phyloP scores from a whole-genome alignment of 768 basidiomycete species.

The Kwoniella sp. region DNA sequence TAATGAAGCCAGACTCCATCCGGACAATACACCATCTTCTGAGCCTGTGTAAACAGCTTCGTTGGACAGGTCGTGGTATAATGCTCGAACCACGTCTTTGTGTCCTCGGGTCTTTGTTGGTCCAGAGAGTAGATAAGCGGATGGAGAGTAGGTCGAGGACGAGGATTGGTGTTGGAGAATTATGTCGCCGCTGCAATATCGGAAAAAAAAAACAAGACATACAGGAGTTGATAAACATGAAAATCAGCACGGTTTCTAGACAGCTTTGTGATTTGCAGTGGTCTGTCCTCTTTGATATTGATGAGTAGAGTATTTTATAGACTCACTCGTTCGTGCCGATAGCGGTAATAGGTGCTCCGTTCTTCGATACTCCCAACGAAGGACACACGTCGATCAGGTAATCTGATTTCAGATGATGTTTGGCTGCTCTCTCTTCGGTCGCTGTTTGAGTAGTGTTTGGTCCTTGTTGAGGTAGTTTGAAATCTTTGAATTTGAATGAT shows the following conservation, averaged over 20 bases:
- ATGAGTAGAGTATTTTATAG: no score
- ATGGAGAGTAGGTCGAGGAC: slow-evolving; percentile 38
- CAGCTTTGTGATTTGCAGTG: not conserved
- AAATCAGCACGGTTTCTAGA: not conserved
- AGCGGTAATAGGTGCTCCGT: slow-evolving; percentile 42
- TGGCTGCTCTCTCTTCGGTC: slow-evolving; percentile 38
- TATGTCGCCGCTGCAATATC: slow-evolving; percentile 50
- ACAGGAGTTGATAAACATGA: no score
- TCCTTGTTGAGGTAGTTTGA: slow-evolving; percentile 23
- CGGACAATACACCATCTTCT: slow-evolving; percentile 53
- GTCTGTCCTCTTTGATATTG: no score
- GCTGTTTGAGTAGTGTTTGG: slow-evolving; percentile 38
- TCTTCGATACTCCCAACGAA: slow-evolving; percentile 43
- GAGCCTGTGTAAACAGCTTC: slow-evolving; percentile 54
- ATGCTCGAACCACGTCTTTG: slow-evolving; percentile 51
- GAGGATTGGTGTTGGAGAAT: slow-evolving; percentile 45
- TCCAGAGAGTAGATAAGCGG: slow-evolving; percentile 46
- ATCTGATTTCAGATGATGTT: slow-evolving; percentile 35
- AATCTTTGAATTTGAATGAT: slow-evolving; percentile 41
- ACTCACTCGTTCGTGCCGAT: slow-evolving; percentile 54
- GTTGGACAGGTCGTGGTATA: slow-evolving; percentile 48
- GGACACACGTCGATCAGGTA: slow-evolving; percentile 52
- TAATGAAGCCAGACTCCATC: slow-evolving; percentile 45
- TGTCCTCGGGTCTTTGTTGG: slow-evolving; percentile 40
- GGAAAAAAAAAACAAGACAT: not conserved